Base-by-base conservation (phyloP, 2,329 filamentous ascomycete species). In the Phaeophleospora eucalypticola region DNA sequence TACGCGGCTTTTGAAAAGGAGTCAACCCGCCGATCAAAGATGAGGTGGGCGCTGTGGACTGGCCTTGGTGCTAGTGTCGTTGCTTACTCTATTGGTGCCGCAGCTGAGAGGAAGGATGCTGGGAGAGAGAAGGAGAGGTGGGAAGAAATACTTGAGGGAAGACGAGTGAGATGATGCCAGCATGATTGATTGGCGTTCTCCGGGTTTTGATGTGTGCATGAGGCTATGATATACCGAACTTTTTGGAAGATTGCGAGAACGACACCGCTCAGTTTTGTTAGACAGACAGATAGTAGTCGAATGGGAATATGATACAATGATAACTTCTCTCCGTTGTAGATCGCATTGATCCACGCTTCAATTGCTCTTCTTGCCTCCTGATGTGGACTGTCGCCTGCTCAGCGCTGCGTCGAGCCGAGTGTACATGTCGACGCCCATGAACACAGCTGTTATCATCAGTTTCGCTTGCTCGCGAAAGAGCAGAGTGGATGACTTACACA, bases 21-120 rank as follows among this genome's bases (percentile, higher is more conserved):
- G n/a, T n/a, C n/a, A n/a, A n/a, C n/a, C 0, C 78, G 74, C 58
- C 50, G 49, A 18, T 41, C 51, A n/a, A 43, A 55, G 4, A 45
- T 59, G 24, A 44, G 46, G 15, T 77, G 75, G 52, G 56, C 80
- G 17, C 51, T 78, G 2, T 53, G 81, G 0, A 78, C 79, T 0
- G 79, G 79, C 2, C 71, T 70, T 0, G 80, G 75, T 65, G 68
- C 80, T 1, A 78, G 73, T 1, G 80, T 75, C 1, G 65, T 77
- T 2, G 75, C 76, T 1, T 86, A 84, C 57, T 75, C 74, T 1
- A 66, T 80, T 16, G 80, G 81, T 7, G 73, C 81, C 12, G 68
- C 81, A n/a, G 70, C 70, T 1, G 81, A 85, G 55, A 55, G 53
- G 40, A 48, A 52, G 44, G 53, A 55, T 39, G n/a, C n/a, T n/a